Evolutionary conservation across 2,329 filamentous ascomycete genomes (phyloP).

Genomic region (Arachnomyces sp.): DNA sequence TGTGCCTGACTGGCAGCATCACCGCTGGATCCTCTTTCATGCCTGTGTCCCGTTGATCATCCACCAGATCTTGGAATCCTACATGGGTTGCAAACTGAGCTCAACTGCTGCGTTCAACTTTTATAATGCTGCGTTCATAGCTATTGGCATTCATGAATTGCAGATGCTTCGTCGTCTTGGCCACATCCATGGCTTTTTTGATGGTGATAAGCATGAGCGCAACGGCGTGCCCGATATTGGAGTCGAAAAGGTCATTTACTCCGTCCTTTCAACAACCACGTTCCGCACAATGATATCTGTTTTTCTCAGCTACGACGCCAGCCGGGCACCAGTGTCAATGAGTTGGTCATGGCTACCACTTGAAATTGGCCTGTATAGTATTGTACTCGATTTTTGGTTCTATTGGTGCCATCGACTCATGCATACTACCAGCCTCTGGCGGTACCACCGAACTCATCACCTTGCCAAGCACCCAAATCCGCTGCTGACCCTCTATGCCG

Average conservation of each 20-base stretch:
- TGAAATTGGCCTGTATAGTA: conserved; percentile 34
- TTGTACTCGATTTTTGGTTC: conserved; percentile 41
- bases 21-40: conserved; percentile 36
- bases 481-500: conserved; percentile 37
- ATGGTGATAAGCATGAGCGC: conserved; percentile 38
- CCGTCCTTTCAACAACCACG: conserved; percentile 27
- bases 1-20: conserved; percentile 27
- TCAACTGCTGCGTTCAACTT: conserved; percentile 26
- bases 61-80: conserved; percentile 30
- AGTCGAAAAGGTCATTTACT: conserved; percentile 26
- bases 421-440: conserved; percentile 38
- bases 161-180: conserved; percentile 32
- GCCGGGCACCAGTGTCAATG: conserved; percentile 17
- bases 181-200: conserved; percentile 35
- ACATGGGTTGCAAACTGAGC: conserved; percentile 24
- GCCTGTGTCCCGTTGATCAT: conserved; percentile 30
- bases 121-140: conserved; percentile 34
- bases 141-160: conserved; percentile 34
- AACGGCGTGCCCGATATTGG: conserved; percentile 38
- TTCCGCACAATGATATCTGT: conserved; percentile 29
- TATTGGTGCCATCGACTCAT: conserved; percentile 39
- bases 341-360: conserved; percentile 32
- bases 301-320: conserved; percentile 23
- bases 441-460: conserved; percentile 41
- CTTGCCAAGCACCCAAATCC: conserved; percentile 41